Percentiles rank a stretch among this genome's conserved stretches.
These are phyloP conservation scores for Scenedesmus sp. DNA, from an alignment of 163 green algal species.

Conservation along the genomic window DNA sequence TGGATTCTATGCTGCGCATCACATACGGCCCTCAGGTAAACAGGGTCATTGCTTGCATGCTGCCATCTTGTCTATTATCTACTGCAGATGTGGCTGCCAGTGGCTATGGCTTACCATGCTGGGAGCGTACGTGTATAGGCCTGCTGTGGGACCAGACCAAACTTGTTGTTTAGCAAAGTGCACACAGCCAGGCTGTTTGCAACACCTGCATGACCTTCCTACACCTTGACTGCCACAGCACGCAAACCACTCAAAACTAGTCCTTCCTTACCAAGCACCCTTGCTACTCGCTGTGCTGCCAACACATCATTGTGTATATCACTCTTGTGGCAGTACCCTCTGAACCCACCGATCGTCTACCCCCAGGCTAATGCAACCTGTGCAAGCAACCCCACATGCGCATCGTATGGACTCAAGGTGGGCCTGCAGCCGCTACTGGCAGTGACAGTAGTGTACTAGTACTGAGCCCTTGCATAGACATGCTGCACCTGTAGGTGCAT, in stretches of 20 bases:
- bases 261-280: neutral
- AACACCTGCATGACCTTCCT: too few relatives aligned
- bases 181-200: too few relatives aligned
- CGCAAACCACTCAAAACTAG: too few relatives aligned
- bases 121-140: too few relatives aligned
- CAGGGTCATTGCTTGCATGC: neutral
- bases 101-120: too few relatives aligned
- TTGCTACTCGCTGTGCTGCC: neutral
- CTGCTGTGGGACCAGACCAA: neutral
- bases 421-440: too few relatives aligned
- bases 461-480: too few relatives aligned
- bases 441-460: too few relatives aligned
- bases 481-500: too few relatives aligned
- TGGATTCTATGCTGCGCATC: neutral
- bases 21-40: neutral
- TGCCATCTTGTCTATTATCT: neutral
- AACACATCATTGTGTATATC: neutral
- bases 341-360: neutral
- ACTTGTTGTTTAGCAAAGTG: neutral
- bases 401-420: neutral
- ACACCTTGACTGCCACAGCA: too few relatives aligned
- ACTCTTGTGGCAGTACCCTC: neutral
- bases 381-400: neutral
- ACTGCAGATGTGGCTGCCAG: neutral
- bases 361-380: neutral